phyloP scores from a whole-genome alignment of 345 rosid species.

The Eucalyptus coolabah region DNA sequence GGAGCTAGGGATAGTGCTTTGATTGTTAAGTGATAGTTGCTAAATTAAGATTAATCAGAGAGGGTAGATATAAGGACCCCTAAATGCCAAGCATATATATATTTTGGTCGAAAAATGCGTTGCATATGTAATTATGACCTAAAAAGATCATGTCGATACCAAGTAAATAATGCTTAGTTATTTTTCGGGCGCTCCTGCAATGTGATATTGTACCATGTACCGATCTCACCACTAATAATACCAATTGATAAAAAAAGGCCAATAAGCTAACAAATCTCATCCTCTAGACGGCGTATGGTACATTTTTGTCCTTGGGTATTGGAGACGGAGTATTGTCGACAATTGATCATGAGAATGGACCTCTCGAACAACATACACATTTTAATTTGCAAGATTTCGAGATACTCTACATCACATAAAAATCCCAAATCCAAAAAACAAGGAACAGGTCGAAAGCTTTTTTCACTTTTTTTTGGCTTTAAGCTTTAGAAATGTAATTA shows the following conservation, averaged over 20 bases:
- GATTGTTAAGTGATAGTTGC: background rate
- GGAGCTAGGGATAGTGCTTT: background rate
- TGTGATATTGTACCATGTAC: background rate
- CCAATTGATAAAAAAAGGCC: background rate
- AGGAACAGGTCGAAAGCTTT: background rate
- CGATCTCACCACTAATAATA: rapidly evolving
- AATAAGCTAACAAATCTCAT: background rate
- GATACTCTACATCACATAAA: background rate
- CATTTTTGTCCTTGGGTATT: background rate
- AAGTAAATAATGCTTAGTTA: background rate
- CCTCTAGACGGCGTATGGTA: rapidly evolving
- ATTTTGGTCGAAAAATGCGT: background rate
- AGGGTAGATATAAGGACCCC: background rate
- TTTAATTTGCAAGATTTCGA: background rate
- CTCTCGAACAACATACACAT: rapidly evolving
- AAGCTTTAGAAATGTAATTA: background rate
- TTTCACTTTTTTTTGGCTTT: background rate
- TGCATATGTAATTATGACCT: background rate
- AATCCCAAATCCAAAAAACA: background rate
- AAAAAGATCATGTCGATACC: background rate
- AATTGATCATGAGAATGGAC: background rate
- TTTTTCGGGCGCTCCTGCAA: background rate
- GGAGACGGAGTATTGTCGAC: rapidly evolving
- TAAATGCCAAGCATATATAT: background rate
- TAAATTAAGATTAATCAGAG: background rate